Evolutionary conservation across 148 eudicot genomes (phyloP), one percentile per base, ranked within the genome.

Genomic region (Chenopodium suecicum): DNA sequence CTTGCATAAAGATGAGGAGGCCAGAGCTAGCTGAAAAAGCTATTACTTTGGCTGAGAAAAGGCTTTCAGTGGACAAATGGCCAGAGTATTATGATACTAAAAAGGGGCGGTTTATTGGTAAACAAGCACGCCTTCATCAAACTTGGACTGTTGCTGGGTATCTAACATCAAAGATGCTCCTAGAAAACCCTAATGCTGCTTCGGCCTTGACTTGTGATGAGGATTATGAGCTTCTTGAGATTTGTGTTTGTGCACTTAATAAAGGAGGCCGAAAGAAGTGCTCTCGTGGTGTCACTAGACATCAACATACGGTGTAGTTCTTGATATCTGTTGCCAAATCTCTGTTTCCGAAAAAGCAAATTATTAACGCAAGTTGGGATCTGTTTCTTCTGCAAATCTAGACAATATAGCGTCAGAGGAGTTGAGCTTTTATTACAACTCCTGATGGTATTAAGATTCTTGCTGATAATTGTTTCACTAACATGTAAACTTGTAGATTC

Each of bases 71-170:
- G 20, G 98, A 95, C 81, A 80, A 80, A 20, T 95, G 98, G 97
- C 98, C 98, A 27, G 98, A 95, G 89, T 92, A 95, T 69, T 95
- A 95, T 76, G 96, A 95, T 79, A 93, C 93, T 1, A 86, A 80
- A 58, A 84, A 87, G 65, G 97, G 93, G 25, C 87, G 91, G 79
- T 93, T 93, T 71, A 74, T 93, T 1, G 98, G 98, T 68, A 95
- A 95, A 81, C 98, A 95, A 82, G 89, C 98, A 58, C 90, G 95
- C 23, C 93, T 91, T 70, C 80, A 71, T 73, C 98, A 93, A 81
- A 95, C 97, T 23, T 95, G 98, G 98, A 95, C 98, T 9, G 82
- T 91, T 68, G 94, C 98, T 37, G 98, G 98, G 16, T 95, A 85
- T 78, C 80, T 95, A 68, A 88, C 97, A 44, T 87, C 98, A 7